Base-by-base conservation (phyloP, 2,329 filamentous ascomycete genomes). In the Pyricularia pennisetigena region DNA sequence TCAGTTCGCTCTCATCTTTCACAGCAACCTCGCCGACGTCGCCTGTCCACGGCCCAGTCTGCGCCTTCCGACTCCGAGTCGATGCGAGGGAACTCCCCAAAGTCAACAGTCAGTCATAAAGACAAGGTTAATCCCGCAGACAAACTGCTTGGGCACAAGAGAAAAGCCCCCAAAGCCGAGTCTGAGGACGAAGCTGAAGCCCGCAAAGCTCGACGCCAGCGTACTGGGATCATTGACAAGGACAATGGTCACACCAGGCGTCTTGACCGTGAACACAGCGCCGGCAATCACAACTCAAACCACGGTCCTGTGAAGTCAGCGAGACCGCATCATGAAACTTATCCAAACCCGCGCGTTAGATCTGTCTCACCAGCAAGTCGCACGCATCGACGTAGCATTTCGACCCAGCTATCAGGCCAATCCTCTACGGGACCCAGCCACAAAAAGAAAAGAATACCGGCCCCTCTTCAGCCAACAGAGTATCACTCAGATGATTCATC, bases 401-500 rank as follows among this genome's bases (percentile, higher is more conserved):
- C 89, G 2, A 88, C 85, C 0, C 88, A 90, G 73, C 80, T 89
- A 24, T 82, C 85, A 1, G 80, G 83, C 3, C 78, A 86, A 69
- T 79, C 82, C 10, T 80, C 82, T 32, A 86, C 86, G 75, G 86
- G 86, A 4, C 75, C 87, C 41, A 78, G 80, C 67, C 79, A 82
- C 69, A 90, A 89, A 78, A 89, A 88, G 76, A 86, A 83, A 76
- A 86, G 83, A 64, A 75, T 86, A 28, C 86, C 88, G 8, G 83
- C 85, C 7, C 87, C 88, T 12, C 80, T 90, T 66, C 83, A 86
- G 67, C 82, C 87, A 10, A 85, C 83, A 28, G 87, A 88, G 70
- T 89, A 90, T 70, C 85, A 88, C 68, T 91, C 89, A 0, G 89
- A 91, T 75, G 84, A 89, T 71, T 88, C 88, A 64, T 86, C 87